These are phyloP conservation scores for Pestalotiopsis fici DNA, from an alignment of 2,329 filamentous ascomycete species.

Conservation along the genomic window DNA sequence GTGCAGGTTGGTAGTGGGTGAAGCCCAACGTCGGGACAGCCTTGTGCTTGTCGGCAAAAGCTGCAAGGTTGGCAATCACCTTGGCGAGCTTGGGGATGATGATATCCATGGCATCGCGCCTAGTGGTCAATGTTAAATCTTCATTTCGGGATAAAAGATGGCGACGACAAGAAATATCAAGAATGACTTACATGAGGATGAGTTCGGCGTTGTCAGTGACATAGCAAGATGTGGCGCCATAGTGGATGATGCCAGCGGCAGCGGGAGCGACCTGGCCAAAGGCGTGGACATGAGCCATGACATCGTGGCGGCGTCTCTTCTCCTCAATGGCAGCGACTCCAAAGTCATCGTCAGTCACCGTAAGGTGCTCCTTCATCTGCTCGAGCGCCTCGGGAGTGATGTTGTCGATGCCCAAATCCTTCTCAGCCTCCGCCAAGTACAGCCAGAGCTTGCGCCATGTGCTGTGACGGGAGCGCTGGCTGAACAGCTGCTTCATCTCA, in stretches of 20 bases:
- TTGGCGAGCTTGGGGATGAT: constrained; percentile 76
- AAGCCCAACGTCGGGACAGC: constrained; percentile 72
- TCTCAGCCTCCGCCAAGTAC: constrained; percentile 78
- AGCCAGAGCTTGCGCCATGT: constrained; percentile 88
- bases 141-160: too few species aligned
- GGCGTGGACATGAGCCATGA: constrained; percentile 71
- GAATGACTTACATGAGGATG: constrained; percentile 45
- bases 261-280: constrained; percentile 58
- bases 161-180: too few species aligned
- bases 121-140: too few species aligned
- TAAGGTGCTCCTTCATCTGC: constrained; percentile 73
- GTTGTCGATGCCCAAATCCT: constrained; percentile 71
- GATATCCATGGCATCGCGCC: constrained; percentile 71
- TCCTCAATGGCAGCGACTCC: constrained; percentile 75
- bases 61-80: constrained; percentile 72
- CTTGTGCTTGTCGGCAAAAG: constrained; percentile 75
- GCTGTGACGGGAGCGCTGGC: constrained; percentile 70
- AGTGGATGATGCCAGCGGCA: constrained; percentile 77
- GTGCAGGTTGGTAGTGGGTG: constrained; percentile 67
- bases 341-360: constrained; percentile 79
- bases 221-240: constrained; percentile 62
- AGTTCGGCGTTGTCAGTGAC: constrained; percentile 67
- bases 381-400: constrained; percentile 76
- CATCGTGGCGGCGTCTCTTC: constrained; percentile 64
- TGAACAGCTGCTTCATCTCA: constrained; percentile 82